Conservation (phyloP, 768 basidiomycete genomes). For the Boletus patriciae region DNA sequence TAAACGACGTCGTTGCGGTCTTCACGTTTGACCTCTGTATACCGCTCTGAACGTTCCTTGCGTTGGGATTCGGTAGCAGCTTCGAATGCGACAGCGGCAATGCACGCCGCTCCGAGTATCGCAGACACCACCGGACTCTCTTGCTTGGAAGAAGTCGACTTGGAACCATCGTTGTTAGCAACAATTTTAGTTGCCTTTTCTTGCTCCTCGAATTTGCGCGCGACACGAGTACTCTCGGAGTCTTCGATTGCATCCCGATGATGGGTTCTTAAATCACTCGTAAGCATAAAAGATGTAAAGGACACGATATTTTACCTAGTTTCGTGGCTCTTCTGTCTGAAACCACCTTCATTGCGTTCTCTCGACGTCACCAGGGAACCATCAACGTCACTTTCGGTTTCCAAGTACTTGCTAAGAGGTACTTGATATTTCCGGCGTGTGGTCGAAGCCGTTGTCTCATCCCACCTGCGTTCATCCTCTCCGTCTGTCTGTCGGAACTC, state of each 20-base stretch:
- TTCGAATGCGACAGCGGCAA: slow-evolving; percentile 15
- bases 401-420: slow-evolving; percentile 17
- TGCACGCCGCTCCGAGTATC: slow-evolving; percentile 7
- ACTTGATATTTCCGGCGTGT: slow-evolving; percentile 14
- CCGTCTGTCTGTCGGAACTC: background rate
- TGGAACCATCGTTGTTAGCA: background rate
- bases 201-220: background rate
- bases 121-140: slow-evolving; percentile 12
- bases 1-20: background rate
- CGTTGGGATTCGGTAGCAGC: slow-evolving; percentile 4
- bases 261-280: background rate
- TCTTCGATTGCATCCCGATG: background rate
- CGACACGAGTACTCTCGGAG: background rate
- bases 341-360: background rate
- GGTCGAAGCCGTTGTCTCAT: background rate
- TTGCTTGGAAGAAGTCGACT: slow-evolving; percentile 2
- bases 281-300: background rate
- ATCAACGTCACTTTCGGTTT: background rate
- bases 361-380: background rate
- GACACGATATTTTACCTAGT: background rate
- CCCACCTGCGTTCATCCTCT: slow-evolving; percentile 1
- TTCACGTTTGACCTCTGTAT: background rate
- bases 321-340: background rate
- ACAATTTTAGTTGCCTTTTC: background rate
- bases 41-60: slow-evolving; percentile 1